A percentile compares a stretch with the other conserved stretches of the same genome.
Conservation (phyloP, 208 protist genomes). For the Trypanosoma avium region DNA sequence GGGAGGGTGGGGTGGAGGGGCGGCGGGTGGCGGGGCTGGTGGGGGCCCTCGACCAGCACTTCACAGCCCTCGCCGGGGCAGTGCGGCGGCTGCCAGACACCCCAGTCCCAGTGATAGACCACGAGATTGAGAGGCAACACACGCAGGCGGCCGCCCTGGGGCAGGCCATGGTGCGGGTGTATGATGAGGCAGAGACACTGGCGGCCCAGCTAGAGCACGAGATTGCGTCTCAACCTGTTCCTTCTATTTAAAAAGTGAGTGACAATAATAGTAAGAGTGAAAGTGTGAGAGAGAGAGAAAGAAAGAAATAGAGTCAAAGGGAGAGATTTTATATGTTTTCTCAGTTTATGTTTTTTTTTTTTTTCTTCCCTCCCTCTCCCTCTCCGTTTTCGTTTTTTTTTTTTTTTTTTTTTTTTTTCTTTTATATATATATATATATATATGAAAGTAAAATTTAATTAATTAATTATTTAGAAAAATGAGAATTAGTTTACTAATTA, state of each 20-base stretch:
- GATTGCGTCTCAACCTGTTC: slow-evolving; percentile 41
- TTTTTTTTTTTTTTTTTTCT: slow-evolving; percentile 1
- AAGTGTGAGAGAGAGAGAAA: background rate
- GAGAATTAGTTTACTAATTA: slow-evolving; percentile 31
- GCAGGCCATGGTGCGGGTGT: slow-evolving; percentile 57
- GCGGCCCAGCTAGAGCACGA: slow-evolving; percentile 48
- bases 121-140: slow-evolving; percentile 52
- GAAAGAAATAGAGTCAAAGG: background rate
- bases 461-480: slow-evolving; percentile 7
- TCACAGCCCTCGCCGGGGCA: slow-evolving; percentile 38
- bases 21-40: slow-evolving; percentile 43
- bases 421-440: background rate
- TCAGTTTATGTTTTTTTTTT: background rate
- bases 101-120: slow-evolving; percentile 54
- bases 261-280: background rate
- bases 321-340: background rate
- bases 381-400: background rate
- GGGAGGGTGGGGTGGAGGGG: slow-evolving; percentile 52
- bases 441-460: background rate
- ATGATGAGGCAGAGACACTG: slow-evolving; percentile 66
- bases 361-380: background rate
- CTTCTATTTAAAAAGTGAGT: slow-evolving; percentile 26
- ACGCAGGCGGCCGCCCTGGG: slow-evolving; percentile 55
- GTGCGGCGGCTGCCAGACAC: slow-evolving; percentile 60
- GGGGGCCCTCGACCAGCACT: slow-evolving; percentile 31